A percentile compares a stretch with the other conserved stretches of the same genome.
Evolutionary conservation across 2,329 filamentous ascomycete genomes (phyloP).

Genomic region (Scolecobasidium constrictum): DNA sequence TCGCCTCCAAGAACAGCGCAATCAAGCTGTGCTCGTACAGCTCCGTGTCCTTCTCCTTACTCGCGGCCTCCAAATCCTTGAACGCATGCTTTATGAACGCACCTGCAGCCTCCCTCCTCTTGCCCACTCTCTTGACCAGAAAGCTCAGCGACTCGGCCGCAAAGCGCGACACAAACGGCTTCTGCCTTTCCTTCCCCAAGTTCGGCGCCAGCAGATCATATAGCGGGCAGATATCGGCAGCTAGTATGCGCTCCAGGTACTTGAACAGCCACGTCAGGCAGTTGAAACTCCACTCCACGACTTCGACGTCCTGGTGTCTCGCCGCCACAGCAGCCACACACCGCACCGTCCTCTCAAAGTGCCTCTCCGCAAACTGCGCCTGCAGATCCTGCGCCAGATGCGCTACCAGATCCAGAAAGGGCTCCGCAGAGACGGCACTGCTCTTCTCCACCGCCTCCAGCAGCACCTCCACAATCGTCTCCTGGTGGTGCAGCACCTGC

Average conservation of each 20-base stretch:
- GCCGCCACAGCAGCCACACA: slow-evolving; percentile 70
- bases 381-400: slow-evolving; percentile 94
- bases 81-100: slow-evolving; percentile 63
- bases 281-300: slow-evolving; percentile 97
- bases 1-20: slow-evolving; percentile 80
- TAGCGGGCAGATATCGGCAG: slow-evolving; percentile 74
- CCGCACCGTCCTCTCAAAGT: slow-evolving; percentile 66
- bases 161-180: slow-evolving; percentile 80
- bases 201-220: slow-evolving; percentile 75
- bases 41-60: slow-evolving; percentile 46
- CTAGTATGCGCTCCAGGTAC: slow-evolving; percentile 78
- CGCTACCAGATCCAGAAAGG: slow-evolving; percentile 75
- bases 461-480: slow-evolving; percentile 70
- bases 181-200: slow-evolving; percentile 71
- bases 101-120: background rate
- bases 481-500: slow-evolving; percentile 84
- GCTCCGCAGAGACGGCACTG: slow-evolving; percentile 73
- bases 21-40: slow-evolving; percentile 82
- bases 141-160: slow-evolving; percentile 94
- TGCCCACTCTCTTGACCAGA: slow-evolving; percentile 71
- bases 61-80: slow-evolving; percentile 49
- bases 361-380: slow-evolving; percentile 72
- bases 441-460: slow-evolving; percentile 65
- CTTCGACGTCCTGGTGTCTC: slow-evolving; percentile 66
- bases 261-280: slow-evolving; percentile 95